Base-by-base conservation (phyloP, 1,284 basidiomycete genomes). In the Phenoliferia sp. region DNA sequence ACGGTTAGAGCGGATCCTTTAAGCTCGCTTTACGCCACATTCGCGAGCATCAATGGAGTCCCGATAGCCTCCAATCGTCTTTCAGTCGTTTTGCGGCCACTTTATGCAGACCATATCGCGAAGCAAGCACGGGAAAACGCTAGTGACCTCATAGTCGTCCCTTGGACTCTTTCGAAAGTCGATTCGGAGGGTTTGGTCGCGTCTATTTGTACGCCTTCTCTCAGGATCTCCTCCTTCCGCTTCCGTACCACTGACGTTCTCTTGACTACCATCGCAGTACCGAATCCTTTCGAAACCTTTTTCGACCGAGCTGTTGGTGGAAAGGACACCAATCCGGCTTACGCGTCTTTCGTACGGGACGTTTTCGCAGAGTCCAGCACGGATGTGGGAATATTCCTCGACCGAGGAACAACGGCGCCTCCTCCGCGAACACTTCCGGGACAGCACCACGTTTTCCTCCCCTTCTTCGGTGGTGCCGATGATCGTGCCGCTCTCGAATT, bases 381-480 rank as follows among this genome's bases (percentile, higher is more conserved):
- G 62, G 78, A 81, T 69, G 78, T 94, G 26, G 92, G 88, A 2
- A 80, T 96, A 33, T 91, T 92, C 76, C 85, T 95, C 59, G 91
- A 94, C 76, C 83, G 86, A 34, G 85, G 83, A 3, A 22, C 22
- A 10, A 34, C 33, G 12, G 1, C 29, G 6, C 44, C 59, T 9
- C 31, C 59, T 0, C 81, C 83, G 63, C 17, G 50, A 6, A 31
- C 44, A 19, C 31, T 52, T 54, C 22, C 58, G 33, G 52, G 31
- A 7, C 36, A 26, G 59, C 35, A 85, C 72, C 90, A 90, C 73
- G 79, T 94, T 61, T 88, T 94, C 80, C 78, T 95, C 44, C 89
- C 90, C 0, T 96, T 95, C 85, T 89, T 93, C 77, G 94, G 94
- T 59, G 94, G 94, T 0, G 88, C 91, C 0, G 94, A 97, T 78